These are phyloP conservation scores for Psilocybe subaeruginosa DNA, from an alignment of 768 basidiomycete genomes.

Conservation along the genomic window DNA sequence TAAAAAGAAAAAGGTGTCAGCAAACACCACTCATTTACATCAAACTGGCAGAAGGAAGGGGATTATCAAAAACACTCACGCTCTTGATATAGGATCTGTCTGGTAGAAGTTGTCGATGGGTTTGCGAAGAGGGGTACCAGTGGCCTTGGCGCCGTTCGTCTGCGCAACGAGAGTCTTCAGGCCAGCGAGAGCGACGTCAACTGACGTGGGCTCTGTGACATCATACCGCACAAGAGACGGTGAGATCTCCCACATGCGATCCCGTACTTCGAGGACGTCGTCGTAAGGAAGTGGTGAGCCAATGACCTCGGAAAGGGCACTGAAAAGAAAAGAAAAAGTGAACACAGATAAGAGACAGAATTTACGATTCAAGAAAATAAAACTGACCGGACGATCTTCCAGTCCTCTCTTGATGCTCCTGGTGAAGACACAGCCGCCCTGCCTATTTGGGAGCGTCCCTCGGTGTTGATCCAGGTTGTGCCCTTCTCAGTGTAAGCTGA, in stretches of 20 bases:
- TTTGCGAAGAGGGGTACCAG: constrained; percentile 68
- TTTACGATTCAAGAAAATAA: not conserved
- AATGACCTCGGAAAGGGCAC: constrained; percentile 90
- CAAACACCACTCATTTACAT: not conserved
- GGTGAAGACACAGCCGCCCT: constrained; percentile 92
- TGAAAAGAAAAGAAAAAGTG: constrained; percentile 25
- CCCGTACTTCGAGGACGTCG: constrained; percentile 78
- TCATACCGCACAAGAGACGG: constrained; percentile 90
- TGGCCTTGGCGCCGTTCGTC: constrained; percentile 57
- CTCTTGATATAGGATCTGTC: constrained; percentile 93
- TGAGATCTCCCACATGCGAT: constrained; percentile 96
- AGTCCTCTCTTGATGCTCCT: constrained; percentile 95
- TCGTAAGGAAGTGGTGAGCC: constrained; percentile 87
- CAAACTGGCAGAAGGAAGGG: not conserved
- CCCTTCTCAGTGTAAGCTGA: constrained; percentile 92
- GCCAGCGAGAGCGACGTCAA: constrained; percentile 72
- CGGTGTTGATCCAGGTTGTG: constrained; percentile 95
- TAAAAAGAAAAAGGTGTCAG: not conserved
- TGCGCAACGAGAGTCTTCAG: constrained; percentile 57
- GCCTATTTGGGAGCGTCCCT: constrained; percentile 90
- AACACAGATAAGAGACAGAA: not conserved
- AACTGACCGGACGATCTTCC: constrained; percentile 90
- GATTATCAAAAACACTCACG: constrained; percentile 54
- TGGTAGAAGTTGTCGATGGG: constrained; percentile 94
- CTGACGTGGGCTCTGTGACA: constrained; percentile 73